These are phyloP conservation scores for Xylaria cubensis DNA, from an alignment of 495 filamentous ascomycete genomes.

Conservation along the genomic window DNA sequence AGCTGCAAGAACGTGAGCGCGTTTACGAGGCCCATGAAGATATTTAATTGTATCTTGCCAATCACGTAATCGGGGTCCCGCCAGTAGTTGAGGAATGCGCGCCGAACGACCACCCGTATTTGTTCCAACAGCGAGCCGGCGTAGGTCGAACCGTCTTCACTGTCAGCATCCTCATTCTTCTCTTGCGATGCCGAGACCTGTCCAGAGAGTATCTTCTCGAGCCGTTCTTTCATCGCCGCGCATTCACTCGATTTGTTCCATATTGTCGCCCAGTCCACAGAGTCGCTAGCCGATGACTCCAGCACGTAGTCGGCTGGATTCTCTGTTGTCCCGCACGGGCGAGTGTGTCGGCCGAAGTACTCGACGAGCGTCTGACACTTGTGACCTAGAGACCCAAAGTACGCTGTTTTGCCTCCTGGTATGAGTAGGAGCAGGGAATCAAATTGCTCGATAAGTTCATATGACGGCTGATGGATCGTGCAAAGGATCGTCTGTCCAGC, in stretches of 20 bases:
- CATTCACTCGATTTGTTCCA: constrained; percentile 12
- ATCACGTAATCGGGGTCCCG: constrained; percentile 65
- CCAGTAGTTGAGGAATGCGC: constrained; percentile 67
- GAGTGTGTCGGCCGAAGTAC: constrained; percentile 59
- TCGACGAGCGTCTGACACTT: constrained; percentile 39
- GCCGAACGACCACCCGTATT: constrained; percentile 54
- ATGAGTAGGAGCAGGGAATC: constrained; percentile 59
- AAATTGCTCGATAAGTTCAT: constrained; percentile 61
- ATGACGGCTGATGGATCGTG: constrained; percentile 76
- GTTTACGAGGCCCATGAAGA: constrained; percentile 66
- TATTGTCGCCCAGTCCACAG: neutral
- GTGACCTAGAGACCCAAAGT: constrained; percentile 57
- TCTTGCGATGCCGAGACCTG: neutral
- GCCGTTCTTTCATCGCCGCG: constrained; percentile 39
- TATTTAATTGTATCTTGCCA: constrained; percentile 65
- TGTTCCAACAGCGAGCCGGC: constrained; percentile 43
- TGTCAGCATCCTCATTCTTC: neutral
- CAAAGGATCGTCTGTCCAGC: constrained; percentile 80
- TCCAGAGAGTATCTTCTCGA: neutral
- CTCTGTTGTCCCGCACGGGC: constrained; percentile 53
- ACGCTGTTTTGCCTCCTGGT: constrained; percentile 60
- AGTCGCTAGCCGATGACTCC: constrained; percentile 61
- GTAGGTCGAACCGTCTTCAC: neutral
- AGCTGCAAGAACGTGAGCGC: constrained; percentile 49
- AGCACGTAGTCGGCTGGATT: constrained; percentile 69